A percentile compares a stretch with the other conserved stretches of the same genome.
These are phyloP conservation scores for Rhizopogon rudus DNA, from an alignment of 768 basidiomycete genomes.

Conservation along the genomic window DNA sequence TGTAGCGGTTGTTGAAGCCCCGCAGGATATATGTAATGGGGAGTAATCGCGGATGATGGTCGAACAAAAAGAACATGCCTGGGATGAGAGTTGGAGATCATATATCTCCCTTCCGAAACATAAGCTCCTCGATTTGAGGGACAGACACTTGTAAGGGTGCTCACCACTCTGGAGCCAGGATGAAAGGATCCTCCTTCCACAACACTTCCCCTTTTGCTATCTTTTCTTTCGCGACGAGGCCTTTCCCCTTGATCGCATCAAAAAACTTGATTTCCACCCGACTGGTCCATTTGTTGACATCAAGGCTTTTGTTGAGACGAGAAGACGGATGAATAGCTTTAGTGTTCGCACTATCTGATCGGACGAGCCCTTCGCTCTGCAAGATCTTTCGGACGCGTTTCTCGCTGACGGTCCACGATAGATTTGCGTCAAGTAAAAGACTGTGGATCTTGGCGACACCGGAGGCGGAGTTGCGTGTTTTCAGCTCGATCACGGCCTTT, in stretches of 20 bases:
- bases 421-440: conserved; percentile 50
- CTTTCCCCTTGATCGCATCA: conserved; percentile 72
- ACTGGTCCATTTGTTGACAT: conserved; percentile 55
- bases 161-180: conserved; percentile 79
- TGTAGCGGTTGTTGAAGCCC: conserved; percentile 35
- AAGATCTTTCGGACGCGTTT: conserved; percentile 74
- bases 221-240: conserved; percentile 64
- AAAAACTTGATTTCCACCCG: conserved; percentile 69
- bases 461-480: conserved; percentile 51
- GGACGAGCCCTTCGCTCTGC: conserved; percentile 50
- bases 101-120: conserved; percentile 61
- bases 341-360: conserved; percentile 4
- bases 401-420: conserved; percentile 79
- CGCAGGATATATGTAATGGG: conserved; percentile 49
- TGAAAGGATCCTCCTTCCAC: conserved; percentile 84
- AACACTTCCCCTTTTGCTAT: conserved; percentile 70
- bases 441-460: conserved; percentile 72
- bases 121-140: not conserved
- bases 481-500: conserved; percentile 48
- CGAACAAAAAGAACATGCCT: conserved; percentile 72
- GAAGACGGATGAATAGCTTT: conserved; percentile 51
- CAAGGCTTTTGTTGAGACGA: conserved; percentile 55
- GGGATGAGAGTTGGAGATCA: conserved; percentile 53
- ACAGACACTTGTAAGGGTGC: conserved; percentile 8
- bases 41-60: conserved; percentile 47